Percentiles rank a stretch among this genome's conserved stretches.
phyloP scores from a whole-genome alignment of 176 grass and related monocot genomes.

The Typha latifolia region DNA sequence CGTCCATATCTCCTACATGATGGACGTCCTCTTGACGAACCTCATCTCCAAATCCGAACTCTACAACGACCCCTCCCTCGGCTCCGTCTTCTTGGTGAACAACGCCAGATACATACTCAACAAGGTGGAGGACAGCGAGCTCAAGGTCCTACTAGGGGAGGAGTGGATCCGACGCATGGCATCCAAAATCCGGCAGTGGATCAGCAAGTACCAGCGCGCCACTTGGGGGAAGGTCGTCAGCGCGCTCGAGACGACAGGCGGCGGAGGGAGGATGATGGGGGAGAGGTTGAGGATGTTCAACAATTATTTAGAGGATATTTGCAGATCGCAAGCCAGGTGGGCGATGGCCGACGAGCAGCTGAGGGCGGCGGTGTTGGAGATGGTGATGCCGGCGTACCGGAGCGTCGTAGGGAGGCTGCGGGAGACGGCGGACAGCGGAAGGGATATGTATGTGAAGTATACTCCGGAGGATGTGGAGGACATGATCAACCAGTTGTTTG shows the following conservation, averaged over 20 bases:
- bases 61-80: conserved; percentile 27
- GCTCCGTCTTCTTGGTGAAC: conserved; percentile 37
- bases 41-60: conserved; percentile 36
- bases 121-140: conserved; percentile 30
- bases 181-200: conserved; percentile 30
- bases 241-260: conserved; percentile 21
- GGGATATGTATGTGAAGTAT: conserved; percentile 64
- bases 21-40: conserved; percentile 36
- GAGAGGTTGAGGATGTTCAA: conserved; percentile 69
- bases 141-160: conserved; percentile 34
- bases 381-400: conserved; percentile 52
- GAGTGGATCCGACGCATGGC: conserved; percentile 24
- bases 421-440: conserved; percentile 36
- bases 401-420: conserved; percentile 47
- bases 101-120: conserved; percentile 32
- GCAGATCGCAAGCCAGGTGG: conserved; percentile 43
- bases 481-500: conserved; percentile 64
- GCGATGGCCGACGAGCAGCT: conserved; percentile 70
- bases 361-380: conserved; percentile 34
- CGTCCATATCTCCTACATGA: conserved; percentile 26
- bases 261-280: background rate
- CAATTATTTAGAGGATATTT: conserved; percentile 70
- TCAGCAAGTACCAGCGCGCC: conserved; percentile 19
- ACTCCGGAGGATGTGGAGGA: conserved; percentile 61
- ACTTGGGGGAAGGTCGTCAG: conserved; percentile 32